Evolutionary conservation across 169 alveolate species (phyloP).

Genomic region (Plasmodium gallinaceum): DNA sequence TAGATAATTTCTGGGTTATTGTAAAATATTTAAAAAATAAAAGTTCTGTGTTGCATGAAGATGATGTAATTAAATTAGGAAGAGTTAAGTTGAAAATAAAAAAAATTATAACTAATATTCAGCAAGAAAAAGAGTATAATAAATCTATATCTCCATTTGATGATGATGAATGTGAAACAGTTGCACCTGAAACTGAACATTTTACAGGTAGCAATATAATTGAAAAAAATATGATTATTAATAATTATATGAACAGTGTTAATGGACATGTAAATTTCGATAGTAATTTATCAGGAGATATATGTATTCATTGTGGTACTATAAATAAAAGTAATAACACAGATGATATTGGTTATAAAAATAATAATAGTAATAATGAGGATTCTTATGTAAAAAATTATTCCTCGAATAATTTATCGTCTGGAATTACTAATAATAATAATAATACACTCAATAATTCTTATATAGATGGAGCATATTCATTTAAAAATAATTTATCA

Average conservation of each 20-base stretch:
- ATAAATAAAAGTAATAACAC: background rate
- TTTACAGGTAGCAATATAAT: background rate
- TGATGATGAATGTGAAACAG: conserved; percentile 82
- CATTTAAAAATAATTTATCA: conserved; percentile 2
- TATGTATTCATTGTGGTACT: background rate
- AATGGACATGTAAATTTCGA: background rate
- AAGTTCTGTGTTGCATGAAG: conserved; percentile 78
- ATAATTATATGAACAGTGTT: conserved; percentile 1
- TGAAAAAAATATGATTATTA: conserved; percentile 4
- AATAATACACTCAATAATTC: background rate
- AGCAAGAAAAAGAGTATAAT: conserved; percentile 76
- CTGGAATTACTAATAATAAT: background rate
- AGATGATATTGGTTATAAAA: background rate
- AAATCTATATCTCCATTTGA: conserved; percentile 69
- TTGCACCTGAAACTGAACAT: conserved; percentile 76
- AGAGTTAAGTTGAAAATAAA: conserved; percentile 82
- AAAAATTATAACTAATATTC: conserved; percentile 76
- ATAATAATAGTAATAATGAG: background rate
- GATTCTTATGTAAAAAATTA: no score
- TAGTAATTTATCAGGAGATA: background rate
- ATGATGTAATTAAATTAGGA: conserved; percentile 81
- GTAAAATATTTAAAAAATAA: conserved; percentile 77
- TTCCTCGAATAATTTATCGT: no score
- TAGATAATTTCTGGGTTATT: conserved; percentile 80
- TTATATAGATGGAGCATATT: background rate